Conservation (phyloP, 176 grass and related monocot species). For the Phragmites australis region DNA sequence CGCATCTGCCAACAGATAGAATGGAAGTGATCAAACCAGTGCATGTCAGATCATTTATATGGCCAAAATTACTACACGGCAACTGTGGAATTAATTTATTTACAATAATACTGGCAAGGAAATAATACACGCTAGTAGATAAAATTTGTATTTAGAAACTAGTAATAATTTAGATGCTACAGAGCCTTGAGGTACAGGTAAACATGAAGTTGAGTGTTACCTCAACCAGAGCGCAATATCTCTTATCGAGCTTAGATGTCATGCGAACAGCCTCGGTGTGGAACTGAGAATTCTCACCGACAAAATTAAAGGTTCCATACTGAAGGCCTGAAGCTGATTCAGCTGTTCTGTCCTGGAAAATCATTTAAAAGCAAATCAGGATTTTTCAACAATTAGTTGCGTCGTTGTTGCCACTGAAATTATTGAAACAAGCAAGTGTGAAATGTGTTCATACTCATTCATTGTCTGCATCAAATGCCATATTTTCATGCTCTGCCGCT, state of each 20-base stretch:
- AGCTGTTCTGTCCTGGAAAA: slow-evolving; percentile 78
- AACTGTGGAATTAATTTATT: no score
- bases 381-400: no score
- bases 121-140: no score
- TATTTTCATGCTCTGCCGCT: slow-evolving; percentile 79
- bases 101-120: no score
- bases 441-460: slow-evolving; percentile 54
- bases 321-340: slow-evolving; percentile 80
- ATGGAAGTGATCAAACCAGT: no score
- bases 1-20: no score
- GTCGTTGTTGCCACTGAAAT: neutral
- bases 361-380: slow-evolving; percentile 19
- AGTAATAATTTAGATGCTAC: neutral
- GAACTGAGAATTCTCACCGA: slow-evolving; percentile 79
- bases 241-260: slow-evolving; percentile 79
- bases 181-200: slow-evolving; percentile 6
- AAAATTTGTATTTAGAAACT: no score
- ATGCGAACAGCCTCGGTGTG: slow-evolving; percentile 86
- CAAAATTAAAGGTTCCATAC: slow-evolving; percentile 89
- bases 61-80: no score
- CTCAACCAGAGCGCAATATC: slow-evolving; percentile 97
- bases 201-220: slow-evolving; percentile 30
- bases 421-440: slow-evolving; percentile 11
- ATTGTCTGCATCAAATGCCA: slow-evolving; percentile 91
- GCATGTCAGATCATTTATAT: no score